phyloP scores from a whole-genome alignment of 495 filamentous ascomycete genomes.

The Hypoxylon fragiforme region DNA sequence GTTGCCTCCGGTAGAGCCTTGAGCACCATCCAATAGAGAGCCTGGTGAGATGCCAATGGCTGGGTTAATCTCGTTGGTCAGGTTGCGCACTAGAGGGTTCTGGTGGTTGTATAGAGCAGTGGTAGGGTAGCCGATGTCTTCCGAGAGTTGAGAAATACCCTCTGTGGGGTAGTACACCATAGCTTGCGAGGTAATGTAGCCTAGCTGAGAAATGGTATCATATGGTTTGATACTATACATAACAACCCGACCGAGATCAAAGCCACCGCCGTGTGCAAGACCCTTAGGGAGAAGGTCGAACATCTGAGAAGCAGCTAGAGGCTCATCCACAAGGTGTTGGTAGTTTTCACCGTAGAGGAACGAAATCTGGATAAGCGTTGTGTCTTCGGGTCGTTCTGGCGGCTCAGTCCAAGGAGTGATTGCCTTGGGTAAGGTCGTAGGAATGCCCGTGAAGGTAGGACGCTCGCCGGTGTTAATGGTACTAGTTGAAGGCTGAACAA shows the following conservation, averaged over 20 bases:
- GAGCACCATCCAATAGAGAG: constrained; percentile 45
- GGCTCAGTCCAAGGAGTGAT: constrained; percentile 63
- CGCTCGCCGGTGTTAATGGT: constrained; percentile 26
- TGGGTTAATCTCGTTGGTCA: constrained; percentile 83
- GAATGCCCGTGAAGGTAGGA: constrained; percentile 51
- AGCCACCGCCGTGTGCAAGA: constrained; percentile 65
- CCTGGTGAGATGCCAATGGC: constrained; percentile 76
- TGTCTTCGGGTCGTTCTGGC: constrained; percentile 58
- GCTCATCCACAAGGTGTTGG: constrained; percentile 70
- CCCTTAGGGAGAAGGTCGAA: constrained; percentile 79
- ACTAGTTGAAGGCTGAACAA: constrained; percentile 45
- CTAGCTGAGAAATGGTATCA: constrained; percentile 67
- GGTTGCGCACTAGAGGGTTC: constrained; percentile 58
- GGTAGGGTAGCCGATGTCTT: constrained; percentile 67
- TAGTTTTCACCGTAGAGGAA: constrained; percentile 83
- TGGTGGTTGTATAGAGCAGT: constrained; percentile 74
- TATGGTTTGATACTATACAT: constrained; percentile 78
- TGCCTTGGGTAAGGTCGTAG: constrained; percentile 68
- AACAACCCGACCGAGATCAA: constrained; percentile 53
- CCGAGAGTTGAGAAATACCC: constrained; percentile 62
- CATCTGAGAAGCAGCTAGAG: constrained; percentile 79
- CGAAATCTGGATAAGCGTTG: constrained; percentile 75
- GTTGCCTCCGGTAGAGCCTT: constrained; percentile 33
- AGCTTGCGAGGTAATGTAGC: constrained; percentile 84
- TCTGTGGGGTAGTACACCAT: constrained; percentile 70